phyloP scores from a whole-genome alignment of 202 grass and related monocot genomes.

The Carex sylvatica region DNA sequence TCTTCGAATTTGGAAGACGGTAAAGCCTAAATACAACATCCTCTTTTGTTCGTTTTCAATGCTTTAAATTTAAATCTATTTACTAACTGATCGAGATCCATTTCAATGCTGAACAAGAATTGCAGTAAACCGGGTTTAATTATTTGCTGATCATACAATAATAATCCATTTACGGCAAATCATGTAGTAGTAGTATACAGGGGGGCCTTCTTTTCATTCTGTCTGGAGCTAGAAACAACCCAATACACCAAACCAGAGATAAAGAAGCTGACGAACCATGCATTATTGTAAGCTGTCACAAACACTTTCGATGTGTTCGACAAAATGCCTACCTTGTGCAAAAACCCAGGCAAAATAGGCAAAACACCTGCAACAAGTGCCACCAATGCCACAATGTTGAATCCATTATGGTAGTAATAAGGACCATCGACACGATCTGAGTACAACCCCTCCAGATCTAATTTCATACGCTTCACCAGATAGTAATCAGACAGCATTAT shows the following conservation, averaged over 20 bases:
- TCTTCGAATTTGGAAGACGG: not conserved
- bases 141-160: constrained; percentile 1
- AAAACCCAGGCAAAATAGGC: constrained; percentile 72
- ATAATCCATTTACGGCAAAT: not conserved
- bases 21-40: not conserved
- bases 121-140: not conserved
- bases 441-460: constrained; percentile 71
- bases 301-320: constrained; percentile 33
- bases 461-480: constrained; percentile 47
- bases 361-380: constrained; percentile 57
- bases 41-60: not conserved
- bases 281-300: constrained; percentile 64
- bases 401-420: constrained; percentile 73
- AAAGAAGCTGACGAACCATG: constrained; percentile 89
- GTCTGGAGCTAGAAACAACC: constrained; percentile 41
- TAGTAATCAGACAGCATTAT: constrained; percentile 83
- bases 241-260: constrained; percentile 61
- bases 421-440: constrained; percentile 40
- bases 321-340: constrained; percentile 61
- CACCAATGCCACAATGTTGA: constrained; percentile 56
- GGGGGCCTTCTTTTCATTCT: constrained; percentile 1
- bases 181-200: not conserved
- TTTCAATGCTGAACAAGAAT: not conserved
- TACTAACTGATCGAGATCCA: not conserved
- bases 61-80: not conserved